A percentile compares a stretch with the other conserved stretches of the same genome.
These are phyloP conservation scores for Oryza glumipatula DNA, from an alignment of 176 grass and related monocot genomes.

Conservation along the genomic window DNA sequence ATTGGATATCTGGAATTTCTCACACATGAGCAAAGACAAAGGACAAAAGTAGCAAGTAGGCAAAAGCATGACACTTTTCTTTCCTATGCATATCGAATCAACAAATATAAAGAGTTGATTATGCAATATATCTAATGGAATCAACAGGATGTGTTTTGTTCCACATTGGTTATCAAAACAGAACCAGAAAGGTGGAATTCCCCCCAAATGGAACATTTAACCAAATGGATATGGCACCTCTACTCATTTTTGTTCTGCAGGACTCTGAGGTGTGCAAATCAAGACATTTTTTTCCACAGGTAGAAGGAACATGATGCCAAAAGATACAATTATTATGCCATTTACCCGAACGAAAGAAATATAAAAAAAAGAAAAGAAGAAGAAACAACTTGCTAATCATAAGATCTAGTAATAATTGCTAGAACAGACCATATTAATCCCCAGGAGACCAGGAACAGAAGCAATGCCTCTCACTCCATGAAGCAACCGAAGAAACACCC, in stretches of 20 bases:
- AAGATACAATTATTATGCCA: neutral
- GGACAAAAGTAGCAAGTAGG: neutral
- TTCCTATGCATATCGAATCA: neutral
- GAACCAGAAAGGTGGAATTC: neutral
- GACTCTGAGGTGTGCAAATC: neutral
- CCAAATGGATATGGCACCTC: neutral
- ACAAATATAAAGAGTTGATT: neutral
- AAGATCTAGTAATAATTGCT: neutral
- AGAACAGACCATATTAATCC: neutral
- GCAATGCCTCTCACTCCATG: neutral
- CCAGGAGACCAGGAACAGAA: neutral
- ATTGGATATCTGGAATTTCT: constrained; percentile 21
- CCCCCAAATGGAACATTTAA: neutral
- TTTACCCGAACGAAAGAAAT: neutral
- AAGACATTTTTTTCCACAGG: constrained; percentile 1
- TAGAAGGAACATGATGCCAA: neutral
- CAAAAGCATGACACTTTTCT: neutral
- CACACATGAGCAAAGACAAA: neutral
- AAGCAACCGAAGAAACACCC: neutral
- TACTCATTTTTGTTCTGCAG: neutral
- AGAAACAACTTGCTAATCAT: neutral
- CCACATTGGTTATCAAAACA: neutral
- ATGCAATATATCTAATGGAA: neutral
- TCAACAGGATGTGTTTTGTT: neutral
- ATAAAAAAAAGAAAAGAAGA: neutral